Conservation (phyloP, 2,329 filamentous ascomycete genomes). For the Macrophomina tecta region DNA sequence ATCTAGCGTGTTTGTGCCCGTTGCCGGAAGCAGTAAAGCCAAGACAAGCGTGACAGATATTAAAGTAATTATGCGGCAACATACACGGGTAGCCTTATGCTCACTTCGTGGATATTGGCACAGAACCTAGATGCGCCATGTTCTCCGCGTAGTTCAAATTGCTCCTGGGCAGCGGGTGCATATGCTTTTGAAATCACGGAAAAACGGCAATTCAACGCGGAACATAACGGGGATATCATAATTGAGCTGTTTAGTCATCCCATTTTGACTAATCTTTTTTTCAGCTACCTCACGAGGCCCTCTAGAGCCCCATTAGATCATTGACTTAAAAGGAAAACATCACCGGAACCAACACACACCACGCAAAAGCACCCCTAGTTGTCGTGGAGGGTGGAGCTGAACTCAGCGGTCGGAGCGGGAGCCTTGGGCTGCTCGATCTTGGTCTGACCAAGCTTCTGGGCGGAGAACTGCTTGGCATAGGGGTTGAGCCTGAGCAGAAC, state of each 20-base stretch:
- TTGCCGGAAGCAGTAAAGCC: too few species aligned
- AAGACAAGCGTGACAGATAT: too few species aligned
- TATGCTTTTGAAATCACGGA: background rate
- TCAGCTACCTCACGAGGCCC: conserved; percentile 19
- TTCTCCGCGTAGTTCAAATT: too few species aligned
- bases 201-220: background rate
- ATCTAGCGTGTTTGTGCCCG: too few species aligned
- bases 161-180: too few species aligned
- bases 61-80: too few species aligned
- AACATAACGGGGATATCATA: conserved; percentile 23
- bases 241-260: conserved; percentile 26
- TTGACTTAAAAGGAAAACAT: conserved; percentile 23
- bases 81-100: too few species aligned
- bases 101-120: too few species aligned
- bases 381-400: conserved; percentile 56
- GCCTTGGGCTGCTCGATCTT: conserved; percentile 69
- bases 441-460: conserved; percentile 81
- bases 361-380: conserved; percentile 46
- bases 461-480: conserved; percentile 88
- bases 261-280: conserved; percentile 26
- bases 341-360: conserved; percentile 17
- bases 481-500: conserved; percentile 98
- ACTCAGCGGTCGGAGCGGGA: conserved; percentile 58
- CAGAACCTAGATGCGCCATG: too few species aligned
- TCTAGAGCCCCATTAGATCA: conserved; percentile 13